Evolutionary conservation across 306 rosid species (phyloP).

Genomic region (Fagus sylvatica): DNA sequence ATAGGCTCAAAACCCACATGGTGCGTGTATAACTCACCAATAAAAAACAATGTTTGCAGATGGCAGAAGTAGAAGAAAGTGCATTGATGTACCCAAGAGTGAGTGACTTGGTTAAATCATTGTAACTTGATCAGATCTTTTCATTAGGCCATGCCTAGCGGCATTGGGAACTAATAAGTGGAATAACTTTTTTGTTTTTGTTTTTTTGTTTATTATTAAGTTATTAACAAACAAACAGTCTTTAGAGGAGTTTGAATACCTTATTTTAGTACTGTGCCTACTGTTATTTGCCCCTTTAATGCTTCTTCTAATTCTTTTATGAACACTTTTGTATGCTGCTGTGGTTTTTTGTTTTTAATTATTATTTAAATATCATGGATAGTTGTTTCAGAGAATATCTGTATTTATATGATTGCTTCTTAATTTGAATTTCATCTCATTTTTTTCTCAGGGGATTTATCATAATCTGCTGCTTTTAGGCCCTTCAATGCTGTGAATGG

Average conservation of each 20-base stretch:
- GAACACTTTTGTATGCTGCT: background rate
- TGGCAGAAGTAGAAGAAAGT: background rate
- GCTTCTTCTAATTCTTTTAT: background rate
- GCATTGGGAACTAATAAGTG: background rate
- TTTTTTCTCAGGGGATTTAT: conserved; percentile 5
- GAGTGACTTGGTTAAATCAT: background rate
- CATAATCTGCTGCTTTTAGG: conserved; percentile 10
- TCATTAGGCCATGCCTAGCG: background rate
- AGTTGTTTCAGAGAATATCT: background rate
- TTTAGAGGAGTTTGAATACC: background rate
- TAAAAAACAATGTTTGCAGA: background rate
- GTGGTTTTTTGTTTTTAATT: background rate
- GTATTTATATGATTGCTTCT: conserved; percentile 3
- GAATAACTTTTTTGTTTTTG: too few relatives aligned
- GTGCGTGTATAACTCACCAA: too few relatives aligned
- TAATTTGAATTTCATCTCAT: conserved; percentile 15
- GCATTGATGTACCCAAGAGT: background rate
- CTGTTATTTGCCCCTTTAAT: background rate
- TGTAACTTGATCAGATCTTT: background rate
- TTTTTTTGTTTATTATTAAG: too few relatives aligned
- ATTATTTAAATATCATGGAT: background rate
- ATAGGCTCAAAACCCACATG: too few relatives aligned
- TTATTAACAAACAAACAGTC: background rate
- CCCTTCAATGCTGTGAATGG: conserved; percentile 11
- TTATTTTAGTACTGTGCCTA: background rate